Percentiles rank a stretch among this genome's conserved stretches.
phyloP scores from a whole-genome alignment of 2,329 filamentous ascomycete species.

The Nemania abortiva region DNA sequence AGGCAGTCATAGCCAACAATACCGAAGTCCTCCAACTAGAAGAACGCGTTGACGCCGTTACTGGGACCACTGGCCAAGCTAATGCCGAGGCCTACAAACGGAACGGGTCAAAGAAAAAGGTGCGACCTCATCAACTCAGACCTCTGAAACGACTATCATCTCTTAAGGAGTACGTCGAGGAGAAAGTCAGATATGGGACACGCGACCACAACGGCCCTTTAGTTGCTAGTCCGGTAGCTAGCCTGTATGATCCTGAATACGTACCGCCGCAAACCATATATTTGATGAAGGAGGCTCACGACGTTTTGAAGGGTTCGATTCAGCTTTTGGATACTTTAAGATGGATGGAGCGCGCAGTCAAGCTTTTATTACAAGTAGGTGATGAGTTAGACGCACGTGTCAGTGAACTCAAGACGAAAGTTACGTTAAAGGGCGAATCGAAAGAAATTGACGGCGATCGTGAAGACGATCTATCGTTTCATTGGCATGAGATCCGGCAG shows the following conservation, averaged over 20 bases:
- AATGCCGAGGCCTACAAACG: slow-evolving; percentile 45
- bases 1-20: slow-evolving; percentile 59
- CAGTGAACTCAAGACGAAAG: slow-evolving; percentile 42
- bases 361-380: slow-evolving; percentile 58
- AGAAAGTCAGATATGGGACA: slow-evolving; percentile 39
- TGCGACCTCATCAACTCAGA: slow-evolving; percentile 37
- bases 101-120: slow-evolving; percentile 32
- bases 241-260: slow-evolving; percentile 49
- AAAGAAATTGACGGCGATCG: slow-evolving; percentile 40
- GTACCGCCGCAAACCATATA: slow-evolving; percentile 60
- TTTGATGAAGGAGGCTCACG: slow-evolving; percentile 62
- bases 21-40: slow-evolving; percentile 58
- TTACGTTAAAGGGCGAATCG: slow-evolving; percentile 29
- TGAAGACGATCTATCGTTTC: slow-evolving; percentile 50
- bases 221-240: slow-evolving; percentile 17
- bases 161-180: slow-evolving; percentile 46
- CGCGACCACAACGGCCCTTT: slow-evolving; percentile 24
- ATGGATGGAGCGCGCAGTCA: slow-evolving; percentile 62
- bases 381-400: slow-evolving; percentile 56
- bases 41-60: slow-evolving; percentile 58
- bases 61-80: slow-evolving; percentile 50
- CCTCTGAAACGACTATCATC: slow-evolving; percentile 47
- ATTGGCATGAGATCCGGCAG: slow-evolving; percentile 62
- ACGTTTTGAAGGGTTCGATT: slow-evolving; percentile 60
- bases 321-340: slow-evolving; percentile 60